phyloP scores from a whole-genome alignment of 306 rosid species.

The Vicia faba region DNA sequence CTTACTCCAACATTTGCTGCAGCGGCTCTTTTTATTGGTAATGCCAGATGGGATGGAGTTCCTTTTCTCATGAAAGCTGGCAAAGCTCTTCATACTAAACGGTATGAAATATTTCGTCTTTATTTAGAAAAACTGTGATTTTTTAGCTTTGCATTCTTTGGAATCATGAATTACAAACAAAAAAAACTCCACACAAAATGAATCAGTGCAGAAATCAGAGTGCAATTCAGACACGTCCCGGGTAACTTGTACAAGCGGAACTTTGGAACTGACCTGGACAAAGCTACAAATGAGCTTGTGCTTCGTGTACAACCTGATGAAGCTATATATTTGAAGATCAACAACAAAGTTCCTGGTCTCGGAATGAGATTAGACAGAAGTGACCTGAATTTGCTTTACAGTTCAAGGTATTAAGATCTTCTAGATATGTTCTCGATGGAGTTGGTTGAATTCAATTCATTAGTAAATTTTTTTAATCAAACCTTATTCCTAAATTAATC shows the following conservation, averaged over 20 bases:
- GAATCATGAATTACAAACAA: constrained; percentile 29
- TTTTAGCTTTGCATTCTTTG: constrained; percentile 27
- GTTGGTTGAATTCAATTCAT: constrained; percentile 21
- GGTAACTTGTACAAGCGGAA: constrained; percentile 89
- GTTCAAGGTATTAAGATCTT: constrained; percentile 63
- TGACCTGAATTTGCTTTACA: constrained; percentile 82
- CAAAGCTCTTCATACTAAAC: constrained; percentile 90
- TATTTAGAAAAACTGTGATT: background rate
- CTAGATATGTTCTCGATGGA: constrained; percentile 21
- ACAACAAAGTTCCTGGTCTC: constrained; percentile 95
- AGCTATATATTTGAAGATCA: constrained; percentile 93
- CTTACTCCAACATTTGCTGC: constrained; percentile 98
- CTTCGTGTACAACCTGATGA: constrained; percentile 98
- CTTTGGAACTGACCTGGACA: constrained; percentile 88
- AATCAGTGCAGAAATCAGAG: constrained; percentile 97
- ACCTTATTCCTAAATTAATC: background rate
- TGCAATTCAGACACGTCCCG: constrained; percentile 94
- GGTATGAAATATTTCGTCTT: constrained; percentile 46
- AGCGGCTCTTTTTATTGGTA: constrained; percentile 83
- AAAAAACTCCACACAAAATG: constrained; percentile 22
- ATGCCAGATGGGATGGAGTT: constrained; percentile 99
- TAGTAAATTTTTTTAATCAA: constrained; percentile 9
- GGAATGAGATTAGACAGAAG: constrained; percentile 97
- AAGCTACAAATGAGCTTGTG: constrained; percentile 94
- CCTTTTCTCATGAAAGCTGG: constrained; percentile 99